A percentile compares a stretch with the other conserved stretches of the same genome.
Conservation (phyloP, 1,139 yeast genomes). For the Saccharomyces hybrid region DNA sequence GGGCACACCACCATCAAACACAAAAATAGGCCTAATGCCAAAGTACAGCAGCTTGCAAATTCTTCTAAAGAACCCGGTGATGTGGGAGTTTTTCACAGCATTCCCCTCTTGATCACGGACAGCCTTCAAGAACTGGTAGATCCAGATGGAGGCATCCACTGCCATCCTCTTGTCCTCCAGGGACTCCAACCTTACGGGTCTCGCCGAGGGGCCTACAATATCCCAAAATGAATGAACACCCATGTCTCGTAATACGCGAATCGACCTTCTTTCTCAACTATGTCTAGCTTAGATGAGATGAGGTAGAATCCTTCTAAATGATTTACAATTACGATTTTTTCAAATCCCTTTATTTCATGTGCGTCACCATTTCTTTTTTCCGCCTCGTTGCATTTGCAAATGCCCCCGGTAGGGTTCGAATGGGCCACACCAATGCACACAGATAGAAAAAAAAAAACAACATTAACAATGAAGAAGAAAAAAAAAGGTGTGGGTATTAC, state of each 20-base stretch:
- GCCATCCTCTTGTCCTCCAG: constrained; percentile 70
- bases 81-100: constrained; percentile 70
- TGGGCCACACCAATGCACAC: neutral
- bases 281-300: neutral
- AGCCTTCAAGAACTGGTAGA: constrained; percentile 91
- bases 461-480: neutral
- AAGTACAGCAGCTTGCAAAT: constrained; percentile 83
- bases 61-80: constrained; percentile 88
- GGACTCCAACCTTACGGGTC: constrained; percentile 84
- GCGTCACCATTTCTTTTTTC: neutral
- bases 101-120: constrained; percentile 83
- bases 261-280: neutral
- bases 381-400: neutral
- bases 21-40: constrained; percentile 89
- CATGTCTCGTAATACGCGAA: constrained; percentile 40
- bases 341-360: neutral
- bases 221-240: constrained; percentile 97
- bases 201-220: constrained; percentile 79
- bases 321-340: neutral
- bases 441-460: neutral
- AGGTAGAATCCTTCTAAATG: neutral
- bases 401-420: neutral
- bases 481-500: neutral
- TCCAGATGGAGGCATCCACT: constrained; percentile 98
- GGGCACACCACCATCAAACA: constrained; percentile 97